These are phyloP conservation scores for Russula sp. DNA, from an alignment of 768 basidiomycete species.

Conservation along the genomic window DNA sequence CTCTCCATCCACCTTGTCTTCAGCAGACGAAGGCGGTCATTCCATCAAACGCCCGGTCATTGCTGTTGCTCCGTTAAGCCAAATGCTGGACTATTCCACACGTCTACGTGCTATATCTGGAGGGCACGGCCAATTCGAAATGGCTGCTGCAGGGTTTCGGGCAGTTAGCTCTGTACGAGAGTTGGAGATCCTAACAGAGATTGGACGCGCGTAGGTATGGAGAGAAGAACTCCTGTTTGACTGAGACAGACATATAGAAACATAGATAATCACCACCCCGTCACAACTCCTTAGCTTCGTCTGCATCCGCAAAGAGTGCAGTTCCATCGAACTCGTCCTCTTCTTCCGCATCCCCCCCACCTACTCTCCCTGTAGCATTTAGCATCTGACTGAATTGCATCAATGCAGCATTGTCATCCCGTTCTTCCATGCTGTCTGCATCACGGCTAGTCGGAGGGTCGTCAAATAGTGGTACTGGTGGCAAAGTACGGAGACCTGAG, in stretches of 20 bases:
- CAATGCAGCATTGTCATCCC: slow-evolving; percentile 46
- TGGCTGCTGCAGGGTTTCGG: slow-evolving; percentile 70
- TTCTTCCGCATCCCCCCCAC: slow-evolving; percentile 56
- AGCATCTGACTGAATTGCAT: slow-evolving; percentile 72
- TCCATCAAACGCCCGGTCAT: slow-evolving; percentile 54
- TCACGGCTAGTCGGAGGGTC: slow-evolving; percentile 24
- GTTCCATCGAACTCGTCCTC: slow-evolving; percentile 71
- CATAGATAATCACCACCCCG: slow-evolving; percentile 11
- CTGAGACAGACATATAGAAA: slow-evolving; percentile 8
- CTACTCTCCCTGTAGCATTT: slow-evolving; percentile 46
- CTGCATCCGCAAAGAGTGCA: slow-evolving; percentile 75
- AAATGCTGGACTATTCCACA: slow-evolving; percentile 73
- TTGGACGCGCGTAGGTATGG: slow-evolving; percentile 60
- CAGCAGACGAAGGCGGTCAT: slow-evolving; percentile 24
- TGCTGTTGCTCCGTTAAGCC: slow-evolving; percentile 70
- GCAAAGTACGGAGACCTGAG: slow-evolving; percentile 25
- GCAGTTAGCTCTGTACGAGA: slow-evolving; percentile 54
- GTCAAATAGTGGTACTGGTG: slow-evolving; percentile 39
- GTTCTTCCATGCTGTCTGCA: slow-evolving; percentile 28
- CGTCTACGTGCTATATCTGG: slow-evolving; percentile 74
- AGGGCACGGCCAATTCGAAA: slow-evolving; percentile 76
- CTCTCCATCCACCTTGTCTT: slow-evolving; percentile 51
- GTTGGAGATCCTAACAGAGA: slow-evolving; percentile 68
- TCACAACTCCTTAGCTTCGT: slow-evolving; percentile 58
- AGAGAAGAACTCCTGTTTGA: not conserved